Evolutionary conservation across 2,329 filamentous ascomycete species (phyloP), one percentile per base, ranked within the genome.

Genomic region (Teratosphaeriaceae sp.): DNA sequence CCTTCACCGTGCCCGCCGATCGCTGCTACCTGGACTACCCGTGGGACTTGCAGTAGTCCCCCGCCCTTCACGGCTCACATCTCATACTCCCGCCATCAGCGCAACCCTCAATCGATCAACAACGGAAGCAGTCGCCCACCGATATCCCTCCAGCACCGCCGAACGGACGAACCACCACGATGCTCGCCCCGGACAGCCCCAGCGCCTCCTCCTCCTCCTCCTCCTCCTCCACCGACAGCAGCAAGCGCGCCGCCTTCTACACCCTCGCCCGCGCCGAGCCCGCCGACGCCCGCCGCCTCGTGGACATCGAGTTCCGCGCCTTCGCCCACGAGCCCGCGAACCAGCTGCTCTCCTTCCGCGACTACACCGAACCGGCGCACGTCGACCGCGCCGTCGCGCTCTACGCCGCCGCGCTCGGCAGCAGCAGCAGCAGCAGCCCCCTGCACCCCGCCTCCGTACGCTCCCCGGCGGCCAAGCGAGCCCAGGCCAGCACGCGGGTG

Each of bases 231-330:
- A n/a, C n/a, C n/a, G n/a, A n/a, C 3, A 42, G 45, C 36, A 41
- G 36, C 37, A 45, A 41, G 16, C 46, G 47, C 27, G 45, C 43
- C 16, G 34, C 49, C 19, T 46, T 51, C 31, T 60, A 57, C 47
- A 34, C 42, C 11, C 43, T 59, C 24, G 40, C 46, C 8, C 40
- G 43, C 22, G 59, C 57, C 26, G 47, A 47, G 22, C 45, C 46
- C 22, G 46, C 52, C 13, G 59, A 61, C 46, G 51, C 56, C 29
- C 51, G 46, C n/a, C 49, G 51, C 22, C 52, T 62, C 13, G 58
- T 61, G 7, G 61, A 69, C 47, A 69, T 69, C 35, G 66, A 71
- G 47, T 71, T 71, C 48, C 61, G 65, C 38, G 59, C 59, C 13
- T 62, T 61, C 37, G 53, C 52, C 37, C 44, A 61, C 21, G 59